Conservation (phyloP, 345 rosid genomes). For the Geranium rotundifolium region DNA sequence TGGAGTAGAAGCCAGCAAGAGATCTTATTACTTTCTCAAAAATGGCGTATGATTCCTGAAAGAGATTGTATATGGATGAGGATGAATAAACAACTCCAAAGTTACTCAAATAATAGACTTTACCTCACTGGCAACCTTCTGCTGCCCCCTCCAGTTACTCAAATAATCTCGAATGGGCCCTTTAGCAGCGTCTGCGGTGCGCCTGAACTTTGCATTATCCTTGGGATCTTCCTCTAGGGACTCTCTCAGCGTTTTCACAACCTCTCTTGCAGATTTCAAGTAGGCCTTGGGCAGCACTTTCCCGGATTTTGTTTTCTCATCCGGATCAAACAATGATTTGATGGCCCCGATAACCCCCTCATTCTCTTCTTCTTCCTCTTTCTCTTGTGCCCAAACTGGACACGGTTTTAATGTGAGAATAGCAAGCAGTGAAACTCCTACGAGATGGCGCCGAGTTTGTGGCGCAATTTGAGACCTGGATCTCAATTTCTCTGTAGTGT, state of each 20-base stretch:
- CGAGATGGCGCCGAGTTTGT: conserved; percentile 24
- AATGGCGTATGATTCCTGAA: conserved; percentile 71
- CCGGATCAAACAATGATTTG: conserved; percentile 60
- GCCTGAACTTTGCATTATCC: conserved; percentile 54
- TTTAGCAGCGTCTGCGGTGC: conserved; percentile 87
- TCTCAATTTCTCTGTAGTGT: conserved; percentile 23
- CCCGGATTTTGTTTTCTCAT: conserved; percentile 66
- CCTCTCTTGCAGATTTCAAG: conserved; percentile 78
- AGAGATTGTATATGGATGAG: not conserved
- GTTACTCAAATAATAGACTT: no score
- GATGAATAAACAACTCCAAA: not conserved
- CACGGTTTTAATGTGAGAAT: conserved; percentile 22
- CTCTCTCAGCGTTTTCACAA: conserved; percentile 67
- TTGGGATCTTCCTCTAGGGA: conserved; percentile 69
- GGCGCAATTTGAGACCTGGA: conserved; percentile 11
- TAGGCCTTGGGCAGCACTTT: conserved; percentile 78
- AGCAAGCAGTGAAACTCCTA: conserved; percentile 26
- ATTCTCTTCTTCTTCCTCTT: conserved; percentile 30
- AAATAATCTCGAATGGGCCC: conserved; percentile 75
- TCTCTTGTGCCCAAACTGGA: conserved; percentile 30
- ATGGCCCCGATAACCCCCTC: conserved; percentile 50
- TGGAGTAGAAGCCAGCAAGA: conserved; percentile 67
- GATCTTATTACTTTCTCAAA: conserved; percentile 70
- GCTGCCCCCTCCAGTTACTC: conserved; percentile 71
- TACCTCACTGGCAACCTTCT: conserved; percentile 43